Percentiles rank a stretch among this genome's conserved stretches.
These are phyloP conservation scores for Coccomyxa sp. DNA, from an alignment of 139 green algal species.

Conservation along the genomic window DNA sequence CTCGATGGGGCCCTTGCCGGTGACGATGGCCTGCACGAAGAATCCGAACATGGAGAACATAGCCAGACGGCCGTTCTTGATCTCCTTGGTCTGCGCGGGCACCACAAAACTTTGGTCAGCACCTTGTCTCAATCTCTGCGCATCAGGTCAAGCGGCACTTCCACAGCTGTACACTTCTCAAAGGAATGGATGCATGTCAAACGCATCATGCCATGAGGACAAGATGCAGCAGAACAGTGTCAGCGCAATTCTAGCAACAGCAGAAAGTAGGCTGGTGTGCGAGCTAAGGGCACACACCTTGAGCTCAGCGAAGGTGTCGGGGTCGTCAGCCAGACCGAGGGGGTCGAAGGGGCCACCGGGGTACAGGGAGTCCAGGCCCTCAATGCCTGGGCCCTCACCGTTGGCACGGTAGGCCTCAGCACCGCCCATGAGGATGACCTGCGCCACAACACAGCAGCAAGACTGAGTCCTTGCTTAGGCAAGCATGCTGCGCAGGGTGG, in stretches of 20 bases:
- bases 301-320: slow-evolving; percentile 84
- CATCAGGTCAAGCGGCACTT: no score
- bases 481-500: no score
- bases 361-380: slow-evolving; percentile 59
- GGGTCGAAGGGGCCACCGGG: slow-evolving; percentile 70
- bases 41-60: slow-evolving; percentile 87
- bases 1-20: slow-evolving; percentile 44
- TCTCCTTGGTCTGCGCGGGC: slow-evolving; percentile 65
- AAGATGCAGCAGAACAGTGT: no score
- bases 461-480: no score
- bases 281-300: slow-evolving; percentile 32
- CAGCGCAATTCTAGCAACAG: no score
- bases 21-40: slow-evolving; percentile 76
- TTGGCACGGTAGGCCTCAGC: slow-evolving; percentile 78
- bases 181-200: no score
- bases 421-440: slow-evolving; percentile 66
- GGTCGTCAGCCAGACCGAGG: slow-evolving; percentile 93
- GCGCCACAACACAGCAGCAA: neutral
- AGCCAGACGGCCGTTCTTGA: slow-evolving; percentile 83
- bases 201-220: no score
- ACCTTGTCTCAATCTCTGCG: no score
- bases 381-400: slow-evolving; percentile 45
- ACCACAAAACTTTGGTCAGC: no score
- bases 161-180: no score
- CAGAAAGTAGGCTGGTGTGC: no score